Evolutionary conservation across 495 filamentous ascomycete species (phyloP).

Genomic region (Aspergillus sclerotioniger): DNA sequence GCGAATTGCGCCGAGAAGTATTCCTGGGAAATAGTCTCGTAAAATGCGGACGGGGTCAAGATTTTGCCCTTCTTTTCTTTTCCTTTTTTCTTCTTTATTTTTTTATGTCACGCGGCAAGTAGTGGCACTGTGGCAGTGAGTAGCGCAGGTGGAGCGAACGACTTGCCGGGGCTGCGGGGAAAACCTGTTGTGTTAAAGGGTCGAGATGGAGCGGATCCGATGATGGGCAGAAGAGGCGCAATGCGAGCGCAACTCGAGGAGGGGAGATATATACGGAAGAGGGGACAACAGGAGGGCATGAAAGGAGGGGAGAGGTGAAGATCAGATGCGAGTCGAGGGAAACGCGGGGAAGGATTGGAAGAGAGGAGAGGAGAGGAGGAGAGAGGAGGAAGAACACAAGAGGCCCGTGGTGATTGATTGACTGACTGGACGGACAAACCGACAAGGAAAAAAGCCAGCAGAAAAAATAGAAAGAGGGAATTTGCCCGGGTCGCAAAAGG

Average conservation of each 20-base stretch:
- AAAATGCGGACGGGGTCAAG: background rate
- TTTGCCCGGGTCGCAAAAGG: too few species aligned
- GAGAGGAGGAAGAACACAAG: background rate
- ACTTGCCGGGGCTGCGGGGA: conserved; percentile 13
- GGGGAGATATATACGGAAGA: background rate
- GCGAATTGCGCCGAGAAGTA: background rate
- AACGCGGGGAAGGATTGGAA: conserved; percentile 5
- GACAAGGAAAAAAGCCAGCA: background rate
- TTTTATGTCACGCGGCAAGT: conserved; percentile 4
- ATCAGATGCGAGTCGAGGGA: conserved; percentile 1
- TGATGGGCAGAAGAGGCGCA: background rate
- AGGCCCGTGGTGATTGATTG: background rate
- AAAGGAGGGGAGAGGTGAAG: background rate
- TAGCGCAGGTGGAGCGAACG: conserved; percentile 9
- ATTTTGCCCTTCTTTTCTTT: background rate
- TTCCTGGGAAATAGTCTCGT: background rate
- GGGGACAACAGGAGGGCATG: conserved; percentile 3
- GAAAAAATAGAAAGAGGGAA: background rate
- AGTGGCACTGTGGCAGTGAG: background rate
- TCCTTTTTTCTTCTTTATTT: background rate
- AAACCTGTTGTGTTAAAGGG: background rate
- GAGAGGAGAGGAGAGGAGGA: conserved; percentile 3
- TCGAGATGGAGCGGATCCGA: background rate
- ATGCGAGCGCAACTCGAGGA: background rate
- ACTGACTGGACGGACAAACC: too few species aligned